These are phyloP conservation scores for Calamus simplicifolius DNA, from an alignment of 176 grass and related monocot species.

Conservation along the genomic window DNA sequence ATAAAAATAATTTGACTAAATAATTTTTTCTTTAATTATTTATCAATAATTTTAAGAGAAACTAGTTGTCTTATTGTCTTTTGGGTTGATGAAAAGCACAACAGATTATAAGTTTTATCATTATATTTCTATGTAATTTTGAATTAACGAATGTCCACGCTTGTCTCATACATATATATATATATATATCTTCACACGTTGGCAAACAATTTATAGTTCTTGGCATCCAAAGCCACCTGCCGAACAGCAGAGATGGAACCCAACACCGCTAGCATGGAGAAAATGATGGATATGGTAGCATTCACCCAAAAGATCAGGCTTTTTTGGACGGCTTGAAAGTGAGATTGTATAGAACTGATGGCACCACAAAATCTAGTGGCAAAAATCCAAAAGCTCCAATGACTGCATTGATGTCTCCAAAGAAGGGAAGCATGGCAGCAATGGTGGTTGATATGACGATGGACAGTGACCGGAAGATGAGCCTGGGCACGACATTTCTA, in stretches of 20 bases:
- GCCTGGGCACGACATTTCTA: slow-evolving; percentile 49
- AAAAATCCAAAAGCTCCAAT: slow-evolving; percentile 86
- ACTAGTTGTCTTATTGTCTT: too few relatives aligned
- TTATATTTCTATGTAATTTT: too few relatives aligned
- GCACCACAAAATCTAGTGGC: slow-evolving; percentile 83
- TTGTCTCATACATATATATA: too few relatives aligned
- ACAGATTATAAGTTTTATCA: too few relatives aligned
- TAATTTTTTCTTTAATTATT: too few relatives aligned
- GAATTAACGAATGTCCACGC: too few relatives aligned
- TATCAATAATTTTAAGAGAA: too few relatives aligned
- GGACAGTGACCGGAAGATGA: slow-evolving; percentile 45
- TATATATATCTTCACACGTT: slow-evolving; percentile 44
- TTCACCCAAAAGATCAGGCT: slow-evolving; percentile 75
- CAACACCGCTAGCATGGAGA: slow-evolving; percentile 43
- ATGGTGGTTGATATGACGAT: slow-evolving; percentile 55
- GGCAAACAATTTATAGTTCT: slow-evolving; percentile 73
- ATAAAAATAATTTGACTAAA: too few relatives aligned
- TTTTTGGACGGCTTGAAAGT: slow-evolving; percentile 75
- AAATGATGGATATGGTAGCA: slow-evolving; percentile 48
- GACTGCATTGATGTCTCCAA: slow-evolving; percentile 83
- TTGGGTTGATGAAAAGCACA: too few relatives aligned
- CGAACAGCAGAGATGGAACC: slow-evolving; percentile 62
- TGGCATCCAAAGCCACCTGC: slow-evolving; percentile 73
- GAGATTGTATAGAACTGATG: slow-evolving; percentile 68
- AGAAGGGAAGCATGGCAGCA: slow-evolving; percentile 90